Percentiles rank a stretch among this genome's conserved stretches.
These are phyloP conservation scores for Vanderwaltozyma polyspora DNA, from an alignment of 805 yeast genomes.

Conservation along the genomic window DNA sequence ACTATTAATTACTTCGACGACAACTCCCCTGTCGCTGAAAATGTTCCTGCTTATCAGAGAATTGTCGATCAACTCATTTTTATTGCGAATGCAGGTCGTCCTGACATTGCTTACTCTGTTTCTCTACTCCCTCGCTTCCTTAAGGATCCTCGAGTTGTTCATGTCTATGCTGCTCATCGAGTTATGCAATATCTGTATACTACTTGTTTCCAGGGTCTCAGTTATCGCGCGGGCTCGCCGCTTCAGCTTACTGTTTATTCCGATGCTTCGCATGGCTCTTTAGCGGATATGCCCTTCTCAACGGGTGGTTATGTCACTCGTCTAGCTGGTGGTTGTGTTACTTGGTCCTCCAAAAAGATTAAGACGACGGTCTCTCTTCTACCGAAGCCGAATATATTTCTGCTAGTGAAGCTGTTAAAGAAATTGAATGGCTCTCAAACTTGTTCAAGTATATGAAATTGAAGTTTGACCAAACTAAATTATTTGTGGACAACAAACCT, in stretches of 20 bases:
- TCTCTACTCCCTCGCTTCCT: constrained; percentile 4
- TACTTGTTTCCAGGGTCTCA: constrained; percentile 1
- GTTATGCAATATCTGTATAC: constrained; percentile 4
- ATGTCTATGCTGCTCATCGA: constrained; percentile 2
- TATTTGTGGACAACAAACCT: constrained; percentile 5
- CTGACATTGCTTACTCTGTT: constrained; percentile 6
- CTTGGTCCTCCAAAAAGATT: constrained; percentile 9
- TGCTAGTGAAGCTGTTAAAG: constrained; percentile 5
- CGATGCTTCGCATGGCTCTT: constrained; percentile 7
- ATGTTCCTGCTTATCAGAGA: constrained; percentile 2
- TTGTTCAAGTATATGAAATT: constrained; percentile 3
- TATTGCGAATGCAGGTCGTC: constrained; percentile 7
- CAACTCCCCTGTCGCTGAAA: background rate
- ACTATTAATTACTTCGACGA: background rate
- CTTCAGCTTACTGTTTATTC: background rate
- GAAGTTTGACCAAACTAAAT: background rate
- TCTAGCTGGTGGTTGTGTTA: constrained; percentile 5
- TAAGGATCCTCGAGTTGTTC: constrained; percentile 3
- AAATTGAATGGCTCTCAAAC: constrained; percentile 3
- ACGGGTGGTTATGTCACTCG: constrained; percentile 7
- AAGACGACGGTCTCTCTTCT: constrained; percentile 6
- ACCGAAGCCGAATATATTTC: constrained; percentile 7
- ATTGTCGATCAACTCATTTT: constrained; percentile 4
- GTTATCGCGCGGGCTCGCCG: constrained; percentile 1
- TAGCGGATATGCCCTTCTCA: constrained; percentile 4